phyloP scores from a whole-genome alignment of 768 basidiomycete species.

The Crucibulum laeve region DNA sequence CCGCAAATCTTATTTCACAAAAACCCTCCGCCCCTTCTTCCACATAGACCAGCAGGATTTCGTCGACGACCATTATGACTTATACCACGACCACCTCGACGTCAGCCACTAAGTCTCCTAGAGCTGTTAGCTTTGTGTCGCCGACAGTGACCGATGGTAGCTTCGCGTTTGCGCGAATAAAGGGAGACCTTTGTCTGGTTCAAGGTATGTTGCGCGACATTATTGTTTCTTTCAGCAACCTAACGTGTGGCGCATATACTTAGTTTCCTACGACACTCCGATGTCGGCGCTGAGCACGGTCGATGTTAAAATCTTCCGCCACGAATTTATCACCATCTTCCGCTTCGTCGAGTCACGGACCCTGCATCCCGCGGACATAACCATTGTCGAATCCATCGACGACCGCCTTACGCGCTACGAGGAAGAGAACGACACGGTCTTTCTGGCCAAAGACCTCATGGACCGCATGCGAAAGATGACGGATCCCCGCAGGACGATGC shows the following conservation, averaged over 20 bases:
- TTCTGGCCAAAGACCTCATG: constrained; percentile 49
- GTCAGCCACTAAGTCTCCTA: no score
- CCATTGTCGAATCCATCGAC: constrained; percentile 47
- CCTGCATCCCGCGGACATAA: constrained; percentile 46
- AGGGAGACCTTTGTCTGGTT: constrained; percentile 54
- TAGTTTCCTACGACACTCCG: constrained; percentile 36
- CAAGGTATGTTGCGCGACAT: constrained; percentile 51
- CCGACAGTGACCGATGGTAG: constrained; percentile 21
- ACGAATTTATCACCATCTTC: constrained; percentile 65
- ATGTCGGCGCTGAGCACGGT: constrained; percentile 39
- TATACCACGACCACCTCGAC: not conserved
- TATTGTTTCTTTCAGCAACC: constrained; percentile 4
- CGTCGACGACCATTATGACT: not conserved
- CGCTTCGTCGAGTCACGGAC: constrained; percentile 42
- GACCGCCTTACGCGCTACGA: constrained; percentile 47
- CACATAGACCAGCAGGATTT: constrained; percentile 6
- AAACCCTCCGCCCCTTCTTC: constrained; percentile 1
- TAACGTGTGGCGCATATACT: constrained; percentile 1
- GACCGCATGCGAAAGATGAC: constrained; percentile 37
- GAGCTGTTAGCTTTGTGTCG: constrained; percentile 1
- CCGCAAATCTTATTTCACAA: constrained; percentile 25
- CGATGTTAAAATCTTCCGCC: constrained; percentile 51
- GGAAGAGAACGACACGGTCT: constrained; percentile 55
- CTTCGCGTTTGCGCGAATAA: constrained; percentile 57
- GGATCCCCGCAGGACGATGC: constrained; percentile 18